A percentile compares a stretch with the other conserved stretches of the same genome.
Conservation (phyloP, 495 filamentous ascomycete species). For the Oidiodendron maius region DNA sequence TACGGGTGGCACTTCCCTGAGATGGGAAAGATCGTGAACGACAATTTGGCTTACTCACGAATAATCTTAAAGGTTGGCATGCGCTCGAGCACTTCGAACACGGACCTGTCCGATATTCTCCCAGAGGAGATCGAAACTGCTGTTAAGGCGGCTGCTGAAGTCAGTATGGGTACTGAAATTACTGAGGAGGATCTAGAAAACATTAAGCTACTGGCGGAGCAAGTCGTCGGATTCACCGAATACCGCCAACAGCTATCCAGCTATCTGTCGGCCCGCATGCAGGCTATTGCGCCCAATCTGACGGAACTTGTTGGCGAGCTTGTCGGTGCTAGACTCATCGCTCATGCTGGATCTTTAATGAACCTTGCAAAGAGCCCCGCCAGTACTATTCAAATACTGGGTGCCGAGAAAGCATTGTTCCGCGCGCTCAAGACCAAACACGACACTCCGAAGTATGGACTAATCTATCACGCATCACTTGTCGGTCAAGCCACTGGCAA, state of each 20-base stretch:
- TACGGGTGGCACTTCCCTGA: slow-evolving; percentile 99
- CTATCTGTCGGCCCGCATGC: slow-evolving; percentile 91
- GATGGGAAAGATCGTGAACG: slow-evolving; percentile 91
- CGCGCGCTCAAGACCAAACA: slow-evolving; percentile 98
- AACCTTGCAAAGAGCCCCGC: slow-evolving; percentile 95
- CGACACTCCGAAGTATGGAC: slow-evolving; percentile 97
- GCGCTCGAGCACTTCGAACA: slow-evolving; percentile 64
- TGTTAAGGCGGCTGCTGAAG: slow-evolving; percentile 89
- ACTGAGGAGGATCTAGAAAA: slow-evolving; percentile 81
- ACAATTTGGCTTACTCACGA: slow-evolving; percentile 90
- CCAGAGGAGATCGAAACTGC: slow-evolving; percentile 93
- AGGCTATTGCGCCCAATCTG: slow-evolving; percentile 92
- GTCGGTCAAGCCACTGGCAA: slow-evolving; percentile 93
- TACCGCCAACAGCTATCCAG: slow-evolving; percentile 81
- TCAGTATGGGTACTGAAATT: slow-evolving; percentile 98
- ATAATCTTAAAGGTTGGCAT: slow-evolving; percentile 86
- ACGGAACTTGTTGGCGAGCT: slow-evolving; percentile 91
- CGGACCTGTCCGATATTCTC: slow-evolving; percentile 85
- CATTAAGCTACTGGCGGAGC: slow-evolving; percentile 83
- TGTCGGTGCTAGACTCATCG: slow-evolving; percentile 91
- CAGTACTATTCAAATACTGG: slow-evolving; percentile 94
- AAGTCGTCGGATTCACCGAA: slow-evolving; percentile 85
- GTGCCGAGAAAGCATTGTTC: slow-evolving; percentile 98
- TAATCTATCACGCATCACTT: slow-evolving; percentile 96
- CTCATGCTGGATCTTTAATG: slow-evolving; percentile 91